A percentile compares a stretch with the other conserved stretches of the same genome.
These are phyloP conservation scores for Gracilariopsis chorda DNA, from an alignment of 23 red algal species.

Conservation along the genomic window DNA sequence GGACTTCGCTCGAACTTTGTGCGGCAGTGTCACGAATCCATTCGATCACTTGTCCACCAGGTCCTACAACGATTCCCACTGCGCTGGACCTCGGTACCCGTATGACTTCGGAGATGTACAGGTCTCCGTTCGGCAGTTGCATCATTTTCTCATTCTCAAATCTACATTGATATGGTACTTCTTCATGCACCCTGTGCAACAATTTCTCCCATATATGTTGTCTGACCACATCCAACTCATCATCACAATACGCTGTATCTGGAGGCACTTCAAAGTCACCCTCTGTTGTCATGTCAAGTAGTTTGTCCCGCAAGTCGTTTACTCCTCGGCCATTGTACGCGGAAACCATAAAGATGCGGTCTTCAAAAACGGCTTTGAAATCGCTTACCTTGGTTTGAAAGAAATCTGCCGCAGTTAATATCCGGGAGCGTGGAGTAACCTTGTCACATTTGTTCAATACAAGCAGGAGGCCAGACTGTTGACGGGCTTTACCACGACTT, in stretches of 20 bases:
- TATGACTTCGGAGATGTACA: conserved; percentile 67
- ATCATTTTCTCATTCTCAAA: conserved; percentile 67
- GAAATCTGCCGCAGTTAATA: conserved; percentile 44
- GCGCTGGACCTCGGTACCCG: conserved; percentile 29
- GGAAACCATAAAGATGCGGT: conserved; percentile 60
- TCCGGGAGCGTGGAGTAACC: background rate
- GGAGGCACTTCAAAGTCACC: conserved; percentile 62
- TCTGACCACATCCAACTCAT: conserved; percentile 51
- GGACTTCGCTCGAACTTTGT: conserved; percentile 27
- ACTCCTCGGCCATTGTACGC: conserved; percentile 70
- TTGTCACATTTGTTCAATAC: conserved; percentile 76
- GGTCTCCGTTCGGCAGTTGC: conserved; percentile 41
- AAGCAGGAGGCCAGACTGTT: background rate
- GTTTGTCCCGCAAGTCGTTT: conserved; percentile 42
- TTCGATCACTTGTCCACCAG: conserved; percentile 37
- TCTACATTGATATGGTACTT: conserved; percentile 62
- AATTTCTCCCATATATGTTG: conserved; percentile 77
- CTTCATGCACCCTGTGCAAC: conserved; percentile 74
- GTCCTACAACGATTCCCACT: conserved; percentile 68
- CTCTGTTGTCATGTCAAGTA: conserved; percentile 30
- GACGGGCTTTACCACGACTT: conserved; percentile 31
- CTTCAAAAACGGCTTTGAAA: conserved; percentile 18
- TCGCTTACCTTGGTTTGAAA: conserved; percentile 31
- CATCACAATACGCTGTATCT: conserved; percentile 30
- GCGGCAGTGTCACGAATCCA: conserved; percentile 62